A percentile compares a stretch with the other conserved stretches of the same genome.
These are phyloP conservation scores for Fusarium bactridioides DNA, from an alignment of 2,329 filamentous ascomycete species.

Conservation along the genomic window DNA sequence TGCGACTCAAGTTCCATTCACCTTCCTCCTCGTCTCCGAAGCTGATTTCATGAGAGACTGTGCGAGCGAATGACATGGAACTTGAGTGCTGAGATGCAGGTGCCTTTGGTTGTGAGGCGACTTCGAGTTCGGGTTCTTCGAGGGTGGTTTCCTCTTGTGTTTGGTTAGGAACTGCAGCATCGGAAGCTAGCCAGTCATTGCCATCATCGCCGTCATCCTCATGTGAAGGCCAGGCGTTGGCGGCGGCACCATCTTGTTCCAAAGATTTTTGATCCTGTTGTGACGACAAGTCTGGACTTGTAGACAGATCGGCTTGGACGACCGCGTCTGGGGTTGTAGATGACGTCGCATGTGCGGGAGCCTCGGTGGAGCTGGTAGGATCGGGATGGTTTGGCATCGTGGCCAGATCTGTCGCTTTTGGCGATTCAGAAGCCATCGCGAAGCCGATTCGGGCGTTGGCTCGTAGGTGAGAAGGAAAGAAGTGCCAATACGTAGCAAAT, in stretches of 20 bases:
- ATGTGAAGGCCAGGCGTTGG: slow-evolving; percentile 33
- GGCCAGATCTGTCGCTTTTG: slow-evolving; percentile 51
- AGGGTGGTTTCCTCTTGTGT: slow-evolving; percentile 12
- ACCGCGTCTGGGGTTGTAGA: slow-evolving; percentile 19
- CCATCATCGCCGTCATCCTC: slow-evolving; percentile 38
- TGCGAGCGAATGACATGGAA: slow-evolving; percentile 69
- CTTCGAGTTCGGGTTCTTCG: slow-evolving; percentile 20
- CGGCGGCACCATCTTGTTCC: background rate
- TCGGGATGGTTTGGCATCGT: slow-evolving; percentile 49
- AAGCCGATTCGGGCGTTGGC: slow-evolving; percentile 28
- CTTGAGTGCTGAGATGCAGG: slow-evolving; percentile 63
- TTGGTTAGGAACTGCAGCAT: slow-evolving; percentile 20
- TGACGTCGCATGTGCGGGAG: slow-evolving; percentile 35
- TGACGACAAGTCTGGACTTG: slow-evolving; percentile 18
- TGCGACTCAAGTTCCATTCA: slow-evolving; percentile 63
- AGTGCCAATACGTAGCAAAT: slow-evolving; percentile 28
- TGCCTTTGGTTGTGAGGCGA: slow-evolving; percentile 30
- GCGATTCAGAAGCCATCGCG: slow-evolving; percentile 49
- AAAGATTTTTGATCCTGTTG: slow-evolving; percentile 6
- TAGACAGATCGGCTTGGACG: slow-evolving; percentile 9
- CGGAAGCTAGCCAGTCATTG: slow-evolving; percentile 40
- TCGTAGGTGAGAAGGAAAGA: slow-evolving; percentile 21
- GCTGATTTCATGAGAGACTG: slow-evolving; percentile 68
- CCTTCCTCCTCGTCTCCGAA: slow-evolving; percentile 67
- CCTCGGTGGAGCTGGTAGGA: slow-evolving; percentile 27